Evolutionary conservation across 345 rosid genomes (phyloP), one percentile per base, ranked within the genome.

Genomic region (Clausena lansium): DNA sequence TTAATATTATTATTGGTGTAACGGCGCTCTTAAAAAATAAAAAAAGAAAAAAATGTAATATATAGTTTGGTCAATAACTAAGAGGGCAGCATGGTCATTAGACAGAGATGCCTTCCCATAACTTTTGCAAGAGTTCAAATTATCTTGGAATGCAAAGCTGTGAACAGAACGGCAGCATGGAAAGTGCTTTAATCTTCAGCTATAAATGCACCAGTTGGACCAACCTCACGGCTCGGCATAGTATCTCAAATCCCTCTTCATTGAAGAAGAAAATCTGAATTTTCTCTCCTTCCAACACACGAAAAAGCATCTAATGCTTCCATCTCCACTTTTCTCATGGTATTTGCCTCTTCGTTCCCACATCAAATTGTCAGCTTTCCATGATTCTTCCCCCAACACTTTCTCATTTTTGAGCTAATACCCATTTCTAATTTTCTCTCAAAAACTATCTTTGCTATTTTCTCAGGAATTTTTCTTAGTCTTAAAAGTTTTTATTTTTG

Each of bases 191-290:
- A 9, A 72, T 5, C 68, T 75, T 57, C 84, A 10, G 83, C 88
- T 87, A 89, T 87, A 89, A 86, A 81, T 87, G 81, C 58, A 22
- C 71, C 70, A 75, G 71, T 58, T 19, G 78, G 74, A 75, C 45
- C 62, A 52, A 36, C 33, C 61, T 38, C 8, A 15, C 74, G 5
- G 9, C 76, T 55, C 57, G 55, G 24, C 50, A 2, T 50, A 28
- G 28, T 54, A 47, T 70, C 36, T 59, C 58, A 2, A 36, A n/a
- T 27, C 11, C 17, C 30, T 22, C 32, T 33, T 28, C 41, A 15
- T 11, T 5, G n/a, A 32, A 50, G 11, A 38, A 61, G 65, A 60
- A 35, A 55, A 63, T 73, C n/a, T 5, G 4, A 33, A 28, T 13
- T 15, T 8, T 71, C 67, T 63, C 77, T 76, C 52, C 52, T 30